Conservation (phyloP, 371 early-diverging fungal species). For the Sporodiniella umbellata region DNA sequence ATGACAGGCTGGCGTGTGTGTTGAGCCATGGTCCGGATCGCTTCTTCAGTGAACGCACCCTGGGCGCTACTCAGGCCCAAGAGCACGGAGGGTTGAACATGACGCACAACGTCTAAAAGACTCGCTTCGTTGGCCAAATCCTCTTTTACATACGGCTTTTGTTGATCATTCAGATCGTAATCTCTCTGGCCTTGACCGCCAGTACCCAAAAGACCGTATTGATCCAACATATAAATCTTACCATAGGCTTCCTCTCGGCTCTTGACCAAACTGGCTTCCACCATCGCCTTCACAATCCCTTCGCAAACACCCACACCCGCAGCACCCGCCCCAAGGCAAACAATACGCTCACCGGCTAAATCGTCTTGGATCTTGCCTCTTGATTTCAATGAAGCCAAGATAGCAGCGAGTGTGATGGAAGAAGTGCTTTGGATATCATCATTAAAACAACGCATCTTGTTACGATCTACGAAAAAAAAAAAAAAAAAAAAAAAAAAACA, state of each 20-base stretch:
- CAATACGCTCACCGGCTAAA: slow-evolving; percentile 40
- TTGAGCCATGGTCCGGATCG: slow-evolving; percentile 54
- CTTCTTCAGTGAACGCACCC: slow-evolving; percentile 59
- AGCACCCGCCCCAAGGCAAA: slow-evolving; percentile 66
- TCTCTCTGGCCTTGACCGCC: slow-evolving; percentile 15
- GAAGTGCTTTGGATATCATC: slow-evolving; percentile 69
- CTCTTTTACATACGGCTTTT: slow-evolving; percentile 48
- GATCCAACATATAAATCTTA: slow-evolving; percentile 56
- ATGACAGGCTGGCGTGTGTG: slow-evolving; percentile 54
- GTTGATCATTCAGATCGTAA: slow-evolving; percentile 46
- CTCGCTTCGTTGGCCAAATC: slow-evolving; percentile 47
- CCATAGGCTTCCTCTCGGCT: slow-evolving; percentile 55
- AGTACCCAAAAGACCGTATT: slow-evolving; percentile 48
- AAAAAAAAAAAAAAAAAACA: not conserved
- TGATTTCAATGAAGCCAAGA: slow-evolving; percentile 57
- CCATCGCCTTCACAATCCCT: slow-evolving; percentile 60
- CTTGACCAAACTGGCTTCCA: slow-evolving; percentile 51
- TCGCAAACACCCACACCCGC: slow-evolving; percentile 70
- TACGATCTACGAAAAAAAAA: slow-evolving; percentile 49
- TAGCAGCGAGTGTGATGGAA: slow-evolving; percentile 62
- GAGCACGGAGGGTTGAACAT: slow-evolving; percentile 59
- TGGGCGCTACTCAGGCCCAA: slow-evolving; percentile 56
- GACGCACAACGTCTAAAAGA: slow-evolving; percentile 53
- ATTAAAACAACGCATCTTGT: slow-evolving; percentile 60
- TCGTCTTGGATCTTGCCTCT: slow-evolving; percentile 43